Evolutionary conservation across 2,329 filamentous ascomycete genomes (phyloP).

Genomic region (Arthrinium phaeospermum): DNA sequence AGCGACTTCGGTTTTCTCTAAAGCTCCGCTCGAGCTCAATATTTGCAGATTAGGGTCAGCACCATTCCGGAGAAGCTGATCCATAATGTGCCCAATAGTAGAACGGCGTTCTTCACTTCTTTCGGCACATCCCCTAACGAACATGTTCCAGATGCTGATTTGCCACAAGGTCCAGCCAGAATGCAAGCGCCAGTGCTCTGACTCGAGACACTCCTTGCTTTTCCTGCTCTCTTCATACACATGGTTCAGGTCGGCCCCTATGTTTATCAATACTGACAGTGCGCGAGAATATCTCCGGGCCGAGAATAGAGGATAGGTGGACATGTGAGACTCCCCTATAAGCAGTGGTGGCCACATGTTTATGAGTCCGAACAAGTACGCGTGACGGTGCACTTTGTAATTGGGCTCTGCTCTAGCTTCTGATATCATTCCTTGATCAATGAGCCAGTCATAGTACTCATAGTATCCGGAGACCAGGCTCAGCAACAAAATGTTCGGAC

Average conservation of each 20-base stretch:
- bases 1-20: not conserved
- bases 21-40: not conserved
- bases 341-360: not conserved
- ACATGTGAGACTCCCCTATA: too few species aligned
- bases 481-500: not conserved
- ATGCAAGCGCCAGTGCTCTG: not conserved
- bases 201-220: too few species aligned
- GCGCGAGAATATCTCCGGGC: not conserved
- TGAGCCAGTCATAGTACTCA: not conserved
- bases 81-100: not conserved
- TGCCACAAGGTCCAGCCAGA: not conserved
- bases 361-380: not conserved
- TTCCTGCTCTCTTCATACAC: not conserved
- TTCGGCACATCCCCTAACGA: not conserved
- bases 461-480: not conserved
- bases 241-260: not conserved
- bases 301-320: not conserved
- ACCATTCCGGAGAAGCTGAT: not conserved
- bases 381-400: not conserved
- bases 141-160: not conserved
- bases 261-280: not conserved
- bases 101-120: fast-evolving
- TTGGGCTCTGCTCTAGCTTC: not conserved
- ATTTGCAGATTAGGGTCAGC: not conserved
- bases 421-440: not conserved